phyloP scores from a whole-genome alignment of 331 rosid species.

The Spiraea crenata region DNA sequence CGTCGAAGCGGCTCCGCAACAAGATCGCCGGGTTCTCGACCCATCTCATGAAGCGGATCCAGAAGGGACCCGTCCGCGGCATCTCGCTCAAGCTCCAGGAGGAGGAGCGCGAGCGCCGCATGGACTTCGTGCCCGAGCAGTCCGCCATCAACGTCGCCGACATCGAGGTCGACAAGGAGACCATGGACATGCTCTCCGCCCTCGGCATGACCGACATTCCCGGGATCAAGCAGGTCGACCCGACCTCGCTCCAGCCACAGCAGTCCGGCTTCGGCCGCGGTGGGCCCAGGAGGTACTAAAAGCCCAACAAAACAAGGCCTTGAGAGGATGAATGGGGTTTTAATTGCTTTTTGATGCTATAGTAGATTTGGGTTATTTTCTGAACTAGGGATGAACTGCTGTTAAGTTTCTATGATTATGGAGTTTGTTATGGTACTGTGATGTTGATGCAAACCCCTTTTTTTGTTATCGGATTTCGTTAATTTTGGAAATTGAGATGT shows the following conservation, averaged over 20 bases:
- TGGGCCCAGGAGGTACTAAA: constrained; percentile 51
- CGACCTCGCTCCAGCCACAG: constrained; percentile 29
- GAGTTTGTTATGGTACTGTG: neutral
- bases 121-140: constrained; percentile 76
- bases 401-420: neutral
- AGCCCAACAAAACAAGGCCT: no score
- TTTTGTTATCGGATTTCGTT: neutral
- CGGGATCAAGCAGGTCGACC: constrained; percentile 53
- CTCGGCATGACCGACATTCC: constrained; percentile 62
- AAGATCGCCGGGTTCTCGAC: constrained; percentile 80
- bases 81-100: constrained; percentile 80
- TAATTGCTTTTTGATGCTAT: neutral
- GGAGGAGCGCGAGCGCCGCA: constrained; percentile 76
- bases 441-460: neutral
- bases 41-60: constrained; percentile 73
- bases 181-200: constrained; percentile 62
- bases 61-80: constrained; percentile 77
- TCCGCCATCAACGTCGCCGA: constrained; percentile 55
- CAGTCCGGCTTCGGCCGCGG: constrained; percentile 35
- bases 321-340: neutral
- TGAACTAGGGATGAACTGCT: neutral
- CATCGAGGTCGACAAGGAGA: constrained; percentile 65
- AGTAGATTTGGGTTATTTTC: no score
- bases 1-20: constrained; percentile 74
- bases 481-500: neutral